phyloP scores from a whole-genome alignment of 2,329 filamentous ascomycete genomes.

The Claviceps citrina region DNA sequence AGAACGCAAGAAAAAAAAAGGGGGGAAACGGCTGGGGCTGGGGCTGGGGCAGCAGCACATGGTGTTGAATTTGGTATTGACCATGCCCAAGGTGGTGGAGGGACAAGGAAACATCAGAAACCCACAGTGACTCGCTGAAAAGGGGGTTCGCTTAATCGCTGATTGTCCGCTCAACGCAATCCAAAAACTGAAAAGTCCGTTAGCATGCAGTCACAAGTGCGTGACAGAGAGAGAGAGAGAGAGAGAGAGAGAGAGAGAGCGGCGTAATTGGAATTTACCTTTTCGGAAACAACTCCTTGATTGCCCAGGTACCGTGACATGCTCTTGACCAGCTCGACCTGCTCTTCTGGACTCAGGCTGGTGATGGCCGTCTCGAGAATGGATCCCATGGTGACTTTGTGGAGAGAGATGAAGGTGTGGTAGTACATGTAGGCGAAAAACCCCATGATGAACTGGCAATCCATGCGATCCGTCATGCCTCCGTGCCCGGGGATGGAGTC shows the following conservation, averaged over 20 bases:
- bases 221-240: background rate
- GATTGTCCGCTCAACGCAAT: slow-evolving; percentile 10
- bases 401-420: slow-evolving; percentile 84
- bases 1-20: background rate
- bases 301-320: slow-evolving; percentile 50
- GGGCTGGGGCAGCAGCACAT: no score
- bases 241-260: no score
- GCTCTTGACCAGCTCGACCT: slow-evolving; percentile 61
- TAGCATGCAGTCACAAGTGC: background rate
- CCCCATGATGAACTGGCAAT: slow-evolving; percentile 99
- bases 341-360: slow-evolving; percentile 73
- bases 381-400: slow-evolving; percentile 70
- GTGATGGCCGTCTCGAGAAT: slow-evolving; percentile 87
- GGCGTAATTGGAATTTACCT: slow-evolving; percentile 13
- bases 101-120: background rate
- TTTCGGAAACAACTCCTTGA: slow-evolving; percentile 33
- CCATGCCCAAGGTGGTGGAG: background rate
- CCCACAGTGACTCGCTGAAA: background rate
- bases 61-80: no score
- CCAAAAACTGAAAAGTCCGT: slow-evolving; percentile 7
- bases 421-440: slow-evolving; percentile 98
- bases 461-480: slow-evolving; percentile 97
- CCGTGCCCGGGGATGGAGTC: slow-evolving; percentile 95
- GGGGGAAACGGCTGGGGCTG: no score
- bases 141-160: background rate